These are phyloP conservation scores for Brachypodium distachyon DNA, from an alignment of 202 grass and related monocot genomes.

Conservation along the genomic window DNA sequence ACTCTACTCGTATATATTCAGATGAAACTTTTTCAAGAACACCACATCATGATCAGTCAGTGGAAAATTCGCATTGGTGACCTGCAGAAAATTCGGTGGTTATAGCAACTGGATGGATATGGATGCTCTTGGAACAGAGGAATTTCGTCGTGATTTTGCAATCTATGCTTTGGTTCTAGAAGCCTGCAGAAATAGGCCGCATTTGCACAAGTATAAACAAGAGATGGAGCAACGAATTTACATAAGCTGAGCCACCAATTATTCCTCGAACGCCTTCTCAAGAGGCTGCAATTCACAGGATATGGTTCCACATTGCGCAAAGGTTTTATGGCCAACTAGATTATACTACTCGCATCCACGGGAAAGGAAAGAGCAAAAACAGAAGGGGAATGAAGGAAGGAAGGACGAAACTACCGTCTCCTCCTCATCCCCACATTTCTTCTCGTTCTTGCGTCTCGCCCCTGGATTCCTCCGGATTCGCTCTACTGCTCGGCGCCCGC, in stretches of 20 bases:
- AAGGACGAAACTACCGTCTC: neutral
- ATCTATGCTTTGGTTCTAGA: neutral
- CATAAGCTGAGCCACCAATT: neutral
- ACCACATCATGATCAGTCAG: neutral
- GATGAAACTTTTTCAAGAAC: neutral
- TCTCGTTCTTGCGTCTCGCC: neutral
- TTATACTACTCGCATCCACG: neutral
- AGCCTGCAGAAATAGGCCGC: neutral
- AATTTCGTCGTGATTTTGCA: neutral
- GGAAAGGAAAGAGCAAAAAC: neutral
- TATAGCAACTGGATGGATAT: too few relatives aligned
- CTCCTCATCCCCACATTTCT: neutral
- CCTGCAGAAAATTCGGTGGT: neutral
- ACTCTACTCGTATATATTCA: neutral
- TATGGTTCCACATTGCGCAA: neutral
- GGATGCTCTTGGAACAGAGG: neutral
- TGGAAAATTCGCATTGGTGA: neutral
- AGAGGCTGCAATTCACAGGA: neutral
- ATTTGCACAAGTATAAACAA: neutral
- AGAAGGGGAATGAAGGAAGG: neutral
- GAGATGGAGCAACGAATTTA: neutral
- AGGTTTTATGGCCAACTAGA: constrained; percentile 16
- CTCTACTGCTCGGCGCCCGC: neutral
- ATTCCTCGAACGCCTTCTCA: neutral
- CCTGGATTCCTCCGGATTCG: neutral